Base-by-base conservation (phyloP, 2,329 filamentous ascomycete species). In the Sarocladium oryzae region DNA sequence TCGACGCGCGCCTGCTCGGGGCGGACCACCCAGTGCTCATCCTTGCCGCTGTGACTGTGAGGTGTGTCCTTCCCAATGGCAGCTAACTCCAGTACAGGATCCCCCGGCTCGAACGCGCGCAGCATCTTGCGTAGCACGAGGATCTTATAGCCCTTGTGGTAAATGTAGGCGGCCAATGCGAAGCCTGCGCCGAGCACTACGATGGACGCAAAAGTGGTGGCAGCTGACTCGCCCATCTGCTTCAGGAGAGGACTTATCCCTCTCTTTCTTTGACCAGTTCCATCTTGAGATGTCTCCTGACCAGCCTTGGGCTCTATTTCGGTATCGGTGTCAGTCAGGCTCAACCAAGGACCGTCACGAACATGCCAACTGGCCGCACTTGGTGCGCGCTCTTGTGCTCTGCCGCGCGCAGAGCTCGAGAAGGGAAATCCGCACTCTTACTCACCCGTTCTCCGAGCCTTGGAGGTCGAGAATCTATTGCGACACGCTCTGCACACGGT, bases 61-160 rank as follows among this genome's bases (percentile, higher is more conserved):
- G 74, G 79, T 50, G 76, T 70, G 56, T 78, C 75, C 61, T 78
- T 85, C 57, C 71, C 79, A 54, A 78, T 73, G 23, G 86, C 85
- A 2, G 89, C 89, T 41, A 96, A 73, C 52, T 88, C 91, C 16
- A 92, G 80, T 23, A 92, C 89, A 1, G 90, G 91, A 64, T 99
- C 93, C 10, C 93, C 93, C 1, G 91, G 90, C 53, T 86, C 78
- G 67, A 99, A 99, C 21, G 93, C 93, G 59, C 87, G 86, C 57
- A 88, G 82, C 76, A 99, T 97, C 70, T 99, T 99, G 57, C 84
- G 73, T n/a, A 97, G 73, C 24, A 97, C 89, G 52, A 95, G 71
- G 68, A 85, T 78, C 71, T 99, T 99, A 79, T 99, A 97, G 64
- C 79, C 82, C 60, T 79, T 82, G 66, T 93, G 88, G 64, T 93